phyloP scores from a whole-genome alignment of 1,284 basidiomycete genomes.

The Coriolopsis trogii region DNA sequence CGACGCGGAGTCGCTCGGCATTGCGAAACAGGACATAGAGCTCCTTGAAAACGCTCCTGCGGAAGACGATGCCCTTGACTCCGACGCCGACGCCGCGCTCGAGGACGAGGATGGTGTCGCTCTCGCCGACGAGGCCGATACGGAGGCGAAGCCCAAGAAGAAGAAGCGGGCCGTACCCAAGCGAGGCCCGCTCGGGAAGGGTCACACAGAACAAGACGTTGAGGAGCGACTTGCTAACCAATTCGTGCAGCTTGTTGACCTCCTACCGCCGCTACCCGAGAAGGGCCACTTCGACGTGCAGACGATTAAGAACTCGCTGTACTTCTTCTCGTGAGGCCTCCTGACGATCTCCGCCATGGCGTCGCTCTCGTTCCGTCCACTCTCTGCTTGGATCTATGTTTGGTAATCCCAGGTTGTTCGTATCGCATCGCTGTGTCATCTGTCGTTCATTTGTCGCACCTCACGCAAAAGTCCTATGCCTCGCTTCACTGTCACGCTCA shows the following conservation, averaged over 20 bases:
- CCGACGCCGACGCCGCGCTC: slow-evolving; percentile 5
- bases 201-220: slow-evolving; percentile 27
- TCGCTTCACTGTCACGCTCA: slow-evolving; percentile 6
- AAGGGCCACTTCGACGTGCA: slow-evolving; percentile 91
- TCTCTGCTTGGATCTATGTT: background rate
- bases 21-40: slow-evolving; percentile 16
- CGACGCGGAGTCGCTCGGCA: slow-evolving; percentile 2
- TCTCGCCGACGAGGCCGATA: slow-evolving; percentile 21
- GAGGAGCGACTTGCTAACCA: slow-evolving; percentile 36
- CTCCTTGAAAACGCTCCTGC: slow-evolving; percentile 13
- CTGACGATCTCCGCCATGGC: background rate
- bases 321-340: slow-evolving; percentile 82
- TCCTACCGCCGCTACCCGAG: slow-evolving; percentile 83
- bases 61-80: slow-evolving; percentile 10
- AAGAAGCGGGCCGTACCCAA: slow-evolving; percentile 10
- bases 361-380: background rate
- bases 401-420: background rate
- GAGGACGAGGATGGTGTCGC: slow-evolving; percentile 24
- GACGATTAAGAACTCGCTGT: slow-evolving; percentile 79
- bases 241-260: slow-evolving; percentile 78
- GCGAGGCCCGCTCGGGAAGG: too few species aligned
- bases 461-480: too few species aligned
- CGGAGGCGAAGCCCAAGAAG: slow-evolving; percentile 19
- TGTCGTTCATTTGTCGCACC: too few species aligned
- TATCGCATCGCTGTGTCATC: too few species aligned